Evolutionary conservation across 2,329 filamentous ascomycete genomes (phyloP), one percentile per base, ranked within the genome.

Genomic region (Ophiostoma tasmaniense): DNA sequence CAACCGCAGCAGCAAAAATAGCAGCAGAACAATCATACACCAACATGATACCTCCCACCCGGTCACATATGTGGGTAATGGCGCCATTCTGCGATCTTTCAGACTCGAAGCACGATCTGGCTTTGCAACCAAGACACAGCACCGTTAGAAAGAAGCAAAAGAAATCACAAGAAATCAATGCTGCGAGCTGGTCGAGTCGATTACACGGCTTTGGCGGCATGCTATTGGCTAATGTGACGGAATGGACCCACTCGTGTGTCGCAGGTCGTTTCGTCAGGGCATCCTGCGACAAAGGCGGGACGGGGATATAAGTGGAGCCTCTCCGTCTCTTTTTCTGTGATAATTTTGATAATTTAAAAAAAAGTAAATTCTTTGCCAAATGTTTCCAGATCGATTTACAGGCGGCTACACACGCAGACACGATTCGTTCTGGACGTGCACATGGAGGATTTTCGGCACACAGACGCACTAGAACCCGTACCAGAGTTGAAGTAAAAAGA

Each of bases 191-290:
- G 50, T 55, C 50, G 50, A 55, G 50, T 55, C 50, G n/a, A 55
- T 55, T 25, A 55, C 50, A 55, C n/a, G 50, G n/a, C 2, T 22
- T 55, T 25, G 50, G 50, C 50, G 50, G 3, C 8, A 25, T 55
- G 10, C 22, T 10, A 55, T 55, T 55, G 50, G 50, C 50, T 11
- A 25, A 25, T 14, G 50, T 14, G 50, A 25, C n/a, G 10, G 11
- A 3, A 55, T n/a, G 10, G 50, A 22, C 71, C 67, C 70, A 66
- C 70, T 69, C 70, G 68, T 68, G 69, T 67, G 77, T 78, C 75
- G 74, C 77, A 78, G 76, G 67, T 69, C 73, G 78, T 79, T 79
- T 79, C 78, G 77, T 74, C 77, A 75, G 75, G 76, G 76, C 72
- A 69, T 74, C 76, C 76, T 76, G 73, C 73, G 74, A 79, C 76